Evolutionary conservation across 2,329 filamentous ascomycete genomes (phyloP).

Genomic region (Coniochaeta sp.): DNA sequence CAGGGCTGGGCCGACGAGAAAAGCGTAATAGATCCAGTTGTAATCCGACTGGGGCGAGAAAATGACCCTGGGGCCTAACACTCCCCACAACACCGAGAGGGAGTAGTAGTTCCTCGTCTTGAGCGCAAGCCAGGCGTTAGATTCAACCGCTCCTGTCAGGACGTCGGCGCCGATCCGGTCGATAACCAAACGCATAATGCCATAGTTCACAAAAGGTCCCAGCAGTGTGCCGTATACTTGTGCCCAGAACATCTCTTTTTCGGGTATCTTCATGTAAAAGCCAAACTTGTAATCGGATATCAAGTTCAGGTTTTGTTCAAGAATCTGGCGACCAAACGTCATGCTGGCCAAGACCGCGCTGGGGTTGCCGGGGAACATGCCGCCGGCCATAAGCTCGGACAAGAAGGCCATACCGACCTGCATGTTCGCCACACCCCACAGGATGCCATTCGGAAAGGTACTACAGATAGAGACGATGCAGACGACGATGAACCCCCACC

Average conservation of each 20-base stretch:
- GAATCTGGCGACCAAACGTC: slow-evolving; percentile 22
- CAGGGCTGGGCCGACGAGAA: slow-evolving; percentile 18
- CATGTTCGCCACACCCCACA: slow-evolving; percentile 20
- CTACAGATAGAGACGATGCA: slow-evolving; percentile 14
- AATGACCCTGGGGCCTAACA: slow-evolving; percentile 23
- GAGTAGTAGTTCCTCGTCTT: slow-evolving; percentile 22
- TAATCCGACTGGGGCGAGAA: slow-evolving; percentile 16
- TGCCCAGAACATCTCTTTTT: slow-evolving; percentile 24
- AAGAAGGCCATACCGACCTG: slow-evolving; percentile 21
- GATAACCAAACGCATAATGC: slow-evolving; percentile 20
- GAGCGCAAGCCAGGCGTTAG: slow-evolving; percentile 19
- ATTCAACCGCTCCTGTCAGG: slow-evolving; percentile 13
- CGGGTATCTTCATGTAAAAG: slow-evolving; percentile 29
- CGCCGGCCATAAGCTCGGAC: slow-evolving; percentile 20
- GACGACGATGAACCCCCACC: slow-evolving; percentile 22
- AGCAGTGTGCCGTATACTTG: slow-evolving; percentile 25
- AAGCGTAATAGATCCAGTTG: slow-evolving; percentile 20
- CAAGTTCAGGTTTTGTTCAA: slow-evolving; percentile 24
- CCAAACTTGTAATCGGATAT: slow-evolving; percentile 27
- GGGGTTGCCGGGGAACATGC: slow-evolving; percentile 19
- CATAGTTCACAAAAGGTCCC: slow-evolving; percentile 22
- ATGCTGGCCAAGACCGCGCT: slow-evolving; percentile 20
- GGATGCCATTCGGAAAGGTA: slow-evolving; percentile 21
- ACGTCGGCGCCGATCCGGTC: slow-evolving; percentile 14
- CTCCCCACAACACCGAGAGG: slow-evolving; percentile 25